A percentile compares a stretch with the other conserved stretches of the same genome.
phyloP scores from a whole-genome alignment of 139 green algal genomes.

The Zygnema cylindricum region DNA sequence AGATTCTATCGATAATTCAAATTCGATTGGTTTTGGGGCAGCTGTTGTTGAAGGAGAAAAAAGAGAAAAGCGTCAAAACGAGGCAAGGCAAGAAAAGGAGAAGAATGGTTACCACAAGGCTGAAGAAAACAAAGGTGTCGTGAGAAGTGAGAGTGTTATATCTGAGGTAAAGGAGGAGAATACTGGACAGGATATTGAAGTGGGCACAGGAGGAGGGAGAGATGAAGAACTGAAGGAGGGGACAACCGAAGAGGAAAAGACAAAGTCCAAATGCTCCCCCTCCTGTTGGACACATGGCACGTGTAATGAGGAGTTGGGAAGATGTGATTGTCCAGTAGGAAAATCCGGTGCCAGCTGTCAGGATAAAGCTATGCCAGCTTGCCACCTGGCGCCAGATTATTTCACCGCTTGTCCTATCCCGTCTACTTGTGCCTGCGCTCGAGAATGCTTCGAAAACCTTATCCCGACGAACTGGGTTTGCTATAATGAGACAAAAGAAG shows the following conservation, averaged over 20 bases:
- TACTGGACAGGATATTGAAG: too few species aligned
- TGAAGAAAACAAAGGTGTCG: background rate
- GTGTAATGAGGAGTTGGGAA: slow-evolving; percentile 44
- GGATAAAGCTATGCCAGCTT: slow-evolving; percentile 6
- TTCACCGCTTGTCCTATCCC: slow-evolving; percentile 11
- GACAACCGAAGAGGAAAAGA: too few species aligned
- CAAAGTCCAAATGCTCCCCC: slow-evolving; percentile 11
- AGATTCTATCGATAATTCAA: background rate
- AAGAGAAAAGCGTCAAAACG: background rate
- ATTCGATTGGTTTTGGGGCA: background rate
- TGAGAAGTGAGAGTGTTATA: too few species aligned
- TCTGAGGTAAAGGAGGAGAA: too few species aligned
- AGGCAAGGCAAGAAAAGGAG: background rate
- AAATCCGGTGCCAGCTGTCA: background rate
- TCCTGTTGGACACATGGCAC: slow-evolving; percentile 17
- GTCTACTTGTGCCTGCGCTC: slow-evolving; percentile 21
- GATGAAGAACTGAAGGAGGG: too few species aligned
- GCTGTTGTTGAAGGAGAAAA: background rate
- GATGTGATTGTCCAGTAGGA: slow-evolving; percentile 34
- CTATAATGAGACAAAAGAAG: background rate
- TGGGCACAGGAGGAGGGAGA: too few species aligned
- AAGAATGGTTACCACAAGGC: background rate
- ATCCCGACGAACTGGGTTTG: background rate
- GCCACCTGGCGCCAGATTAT: background rate
- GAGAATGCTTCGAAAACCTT: slow-evolving; percentile 13